Evolutionary conservation across 225 moss, liverwort and hornwort species (phyloP), one percentile per base, ranked within the genome.

Genomic region (Physcomitrellopsis africana): DNA sequence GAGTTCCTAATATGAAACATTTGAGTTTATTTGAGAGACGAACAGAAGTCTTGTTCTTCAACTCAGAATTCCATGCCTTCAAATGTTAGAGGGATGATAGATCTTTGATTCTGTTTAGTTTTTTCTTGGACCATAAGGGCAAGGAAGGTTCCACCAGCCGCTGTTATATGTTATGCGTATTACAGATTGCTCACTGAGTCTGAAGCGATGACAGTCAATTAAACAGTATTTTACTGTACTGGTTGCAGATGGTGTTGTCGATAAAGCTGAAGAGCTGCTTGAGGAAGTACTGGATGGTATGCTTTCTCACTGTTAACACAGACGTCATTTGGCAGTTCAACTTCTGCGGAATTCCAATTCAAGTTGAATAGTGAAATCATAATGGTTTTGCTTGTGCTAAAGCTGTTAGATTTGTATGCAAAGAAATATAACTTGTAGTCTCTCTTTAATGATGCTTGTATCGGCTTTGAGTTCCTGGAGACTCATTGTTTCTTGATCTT

Each of bases 261-360:
- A 88, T 61, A 81, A 66, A 68, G 86, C 87, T 17, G 99, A 95
- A 83, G 85, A 80, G 56, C 85, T 95, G 63, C 84, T 99, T 53
- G 99, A 99, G 81, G 76, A 74, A 56, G 79, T 95, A 63, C 61
- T 99, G 43, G 51, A 83, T 60, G 94, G 99, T 97, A 77, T 26
- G 70, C 48, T 65, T 65, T 80, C 60, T 26, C 53, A 69, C 37
- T 60, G 18, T 65, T 52, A 17, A 61, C 15, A 15, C 23, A 59
- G 52, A 52, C 15, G 20, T 72, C 23, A 44, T 65, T 76, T 18
- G 55, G 59, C 65, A 61, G 68, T 73, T 65, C 65, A 54, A 37
- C 20, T 26, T 53, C 70, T 19, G 8, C 20, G 62, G 53, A 10
- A 43, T 62, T 26, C 61, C 48, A 69, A 29, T n/a, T 13, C 17